These are phyloP conservation scores for Huntiella bhutanensis DNA, from an alignment of 2,329 filamentous ascomycete genomes.

Conservation along the genomic window DNA sequence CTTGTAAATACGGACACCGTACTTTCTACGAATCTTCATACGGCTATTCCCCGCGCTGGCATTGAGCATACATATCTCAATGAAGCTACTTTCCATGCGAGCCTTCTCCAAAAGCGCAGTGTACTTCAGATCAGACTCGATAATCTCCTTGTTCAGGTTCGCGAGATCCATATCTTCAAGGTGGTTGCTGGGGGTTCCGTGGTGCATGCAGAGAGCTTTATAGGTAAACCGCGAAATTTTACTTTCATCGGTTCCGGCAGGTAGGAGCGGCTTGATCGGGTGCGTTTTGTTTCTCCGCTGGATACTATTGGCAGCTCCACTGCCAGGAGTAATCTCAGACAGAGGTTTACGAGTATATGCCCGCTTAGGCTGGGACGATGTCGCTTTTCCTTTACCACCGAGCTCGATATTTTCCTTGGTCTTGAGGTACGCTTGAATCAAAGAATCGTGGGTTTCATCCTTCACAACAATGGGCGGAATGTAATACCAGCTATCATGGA, in stretches of 20 bases:
- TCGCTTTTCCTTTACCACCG: background rate
- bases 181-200: background rate
- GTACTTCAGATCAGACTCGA: background rate
- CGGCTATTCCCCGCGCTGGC: constrained; percentile 38
- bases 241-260: background rate
- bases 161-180: background rate
- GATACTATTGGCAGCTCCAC: background rate
- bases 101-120: background rate
- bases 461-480: no score
- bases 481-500: background rate
- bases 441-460: no score
- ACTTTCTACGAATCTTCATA: constrained; percentile 37
- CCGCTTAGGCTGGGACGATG: background rate
- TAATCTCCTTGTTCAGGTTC: background rate
- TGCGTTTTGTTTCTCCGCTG: no score
- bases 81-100: constrained; percentile 8
- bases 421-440: background rate
- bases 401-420: background rate
- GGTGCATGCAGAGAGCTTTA: background rate
- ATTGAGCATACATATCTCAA: constrained; percentile 24
- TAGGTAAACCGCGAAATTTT: background rate
- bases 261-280: background rate
- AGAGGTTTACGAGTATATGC: background rate
- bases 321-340: background rate
- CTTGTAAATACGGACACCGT: constrained; percentile 29